These are phyloP conservation scores for Lignosus rhinocerotis DNA, from an alignment of 1,284 basidiomycete genomes.

Conservation along the genomic window DNA sequence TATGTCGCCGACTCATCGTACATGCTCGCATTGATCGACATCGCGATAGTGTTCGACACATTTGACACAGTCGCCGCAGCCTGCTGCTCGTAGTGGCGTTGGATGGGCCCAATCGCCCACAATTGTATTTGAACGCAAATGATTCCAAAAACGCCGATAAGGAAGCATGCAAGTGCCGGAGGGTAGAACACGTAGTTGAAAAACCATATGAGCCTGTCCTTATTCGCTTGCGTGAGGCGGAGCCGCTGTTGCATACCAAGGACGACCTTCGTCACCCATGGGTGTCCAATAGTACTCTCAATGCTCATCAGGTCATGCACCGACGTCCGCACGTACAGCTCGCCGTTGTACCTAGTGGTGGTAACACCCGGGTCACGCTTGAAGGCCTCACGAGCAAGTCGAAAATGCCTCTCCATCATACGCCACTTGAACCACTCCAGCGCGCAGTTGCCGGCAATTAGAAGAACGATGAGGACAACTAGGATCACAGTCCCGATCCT, in stretches of 20 bases:
- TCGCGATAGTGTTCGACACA: conserved; percentile 73
- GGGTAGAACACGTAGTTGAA: conserved; percentile 89
- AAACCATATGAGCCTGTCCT: conserved; percentile 77
- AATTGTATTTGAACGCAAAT: conserved; percentile 88
- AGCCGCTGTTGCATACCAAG: conserved; percentile 53
- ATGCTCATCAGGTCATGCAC: conserved; percentile 79
- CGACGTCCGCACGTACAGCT: conserved; percentile 48
- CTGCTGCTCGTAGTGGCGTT: conserved; percentile 59
- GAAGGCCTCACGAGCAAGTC: conserved; percentile 75
- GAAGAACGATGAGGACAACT: conserved; percentile 58
- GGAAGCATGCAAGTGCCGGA: conserved; percentile 85
- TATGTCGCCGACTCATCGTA: conserved; percentile 78
- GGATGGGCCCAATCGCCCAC: conserved; percentile 69
- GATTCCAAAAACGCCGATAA: conserved; percentile 90
- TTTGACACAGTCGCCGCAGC: conserved; percentile 61
- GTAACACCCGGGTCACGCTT: conserved; percentile 59
- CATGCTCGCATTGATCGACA: conserved; percentile 79
- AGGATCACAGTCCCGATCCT: conserved; percentile 78
- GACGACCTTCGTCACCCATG: conserved; percentile 65
- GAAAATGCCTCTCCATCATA: conserved; percentile 62
- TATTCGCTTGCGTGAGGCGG: conserved; percentile 56
- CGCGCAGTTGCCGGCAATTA: conserved; percentile 64
- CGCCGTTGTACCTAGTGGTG: conserved; percentile 29
- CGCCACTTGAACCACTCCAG: conserved; percentile 84
- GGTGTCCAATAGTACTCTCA: conserved; percentile 65